Percentiles rank a stretch among this genome's conserved stretches.
phyloP scores from a whole-genome alignment of 2,329 filamentous ascomycete genomes.

The Emmonsiellopsis sp. region DNA sequence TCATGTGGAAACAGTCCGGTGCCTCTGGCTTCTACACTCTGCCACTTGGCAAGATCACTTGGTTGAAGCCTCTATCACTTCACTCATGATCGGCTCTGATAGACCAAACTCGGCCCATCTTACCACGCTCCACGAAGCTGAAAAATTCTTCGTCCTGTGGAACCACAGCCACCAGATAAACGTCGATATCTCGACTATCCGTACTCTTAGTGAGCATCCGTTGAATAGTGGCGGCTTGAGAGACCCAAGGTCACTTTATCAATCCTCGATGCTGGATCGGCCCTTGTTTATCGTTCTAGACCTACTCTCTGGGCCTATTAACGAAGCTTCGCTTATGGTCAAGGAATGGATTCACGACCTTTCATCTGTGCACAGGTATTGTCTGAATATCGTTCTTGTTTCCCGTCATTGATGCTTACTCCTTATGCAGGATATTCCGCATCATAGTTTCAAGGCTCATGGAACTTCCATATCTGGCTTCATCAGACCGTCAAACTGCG shows the following conservation, averaged over 20 bases:
- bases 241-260: slow-evolving; percentile 24
- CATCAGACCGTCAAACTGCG: slow-evolving; percentile 12
- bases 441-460: slow-evolving; percentile 28
- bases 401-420: slow-evolving; percentile 3
- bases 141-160: slow-evolving; percentile 34
- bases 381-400: slow-evolving; percentile 20
- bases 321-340: slow-evolving; percentile 66
- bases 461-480: slow-evolving; percentile 19
- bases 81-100: slow-evolving; percentile 54
- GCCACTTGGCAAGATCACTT: slow-evolving; percentile 60
- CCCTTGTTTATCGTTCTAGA: slow-evolving; percentile 79
- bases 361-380: slow-evolving; percentile 43
- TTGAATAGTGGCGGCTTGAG: slow-evolving; percentile 11
- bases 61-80: slow-evolving; percentile 69
- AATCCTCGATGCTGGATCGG: slow-evolving; percentile 60
- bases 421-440: slow-evolving; percentile 25
- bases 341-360: slow-evolving; percentile 67
- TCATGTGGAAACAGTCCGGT: slow-evolving; percentile 84
- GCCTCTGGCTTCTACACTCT: slow-evolving; percentile 76
- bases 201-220: slow-evolving; percentile 17
- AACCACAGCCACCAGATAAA: slow-evolving; percentile 33
- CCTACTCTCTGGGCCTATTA: slow-evolving; percentile 61
- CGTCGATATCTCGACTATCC: slow-evolving; percentile 28
- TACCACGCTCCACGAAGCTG: slow-evolving; percentile 27
- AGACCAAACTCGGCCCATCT: slow-evolving; percentile 18